These are phyloP conservation scores for Lindgomyces ingoldianus DNA, from an alignment of 495 filamentous ascomycete genomes.

Conservation along the genomic window DNA sequence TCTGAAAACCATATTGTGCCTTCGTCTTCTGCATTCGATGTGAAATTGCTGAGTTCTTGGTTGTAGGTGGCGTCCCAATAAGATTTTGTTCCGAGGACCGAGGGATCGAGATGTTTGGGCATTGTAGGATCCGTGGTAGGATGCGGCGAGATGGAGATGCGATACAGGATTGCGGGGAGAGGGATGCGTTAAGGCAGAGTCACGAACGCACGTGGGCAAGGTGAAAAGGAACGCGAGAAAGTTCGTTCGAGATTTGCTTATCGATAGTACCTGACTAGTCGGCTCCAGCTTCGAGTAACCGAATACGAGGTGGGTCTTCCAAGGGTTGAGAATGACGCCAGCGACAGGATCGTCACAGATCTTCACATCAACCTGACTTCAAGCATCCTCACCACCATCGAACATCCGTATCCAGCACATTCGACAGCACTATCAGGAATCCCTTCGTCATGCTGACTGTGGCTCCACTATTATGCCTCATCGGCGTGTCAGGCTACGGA, in stretches of 20 bases:
- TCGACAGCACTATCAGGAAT: neutral
- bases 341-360: neutral
- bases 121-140: conserved; percentile 2
- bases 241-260: conserved; percentile 3
- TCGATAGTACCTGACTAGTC: conserved; percentile 20
- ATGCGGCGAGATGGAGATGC: neutral
- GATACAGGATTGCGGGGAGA: neutral
- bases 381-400: neutral
- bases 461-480: conserved; percentile 17
- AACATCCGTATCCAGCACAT: neutral
- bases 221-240: neutral
- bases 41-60: conserved; percentile 62
- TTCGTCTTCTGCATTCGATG: conserved; percentile 60
- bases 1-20: conserved; percentile 79
- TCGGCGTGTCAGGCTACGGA: conserved; percentile 33
- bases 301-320: neutral
- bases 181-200: no score
- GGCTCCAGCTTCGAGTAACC: no score
- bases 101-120: conserved; percentile 58
- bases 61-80: conserved; percentile 74
- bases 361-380: neutral
- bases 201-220: no score
- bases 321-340: conserved; percentile 5
- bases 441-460: neutral
- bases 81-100: conserved; percentile 67